These are phyloP conservation scores for Podila epigama DNA, from an alignment of 192 early-diverging fungal genomes.

Conservation along the genomic window DNA sequence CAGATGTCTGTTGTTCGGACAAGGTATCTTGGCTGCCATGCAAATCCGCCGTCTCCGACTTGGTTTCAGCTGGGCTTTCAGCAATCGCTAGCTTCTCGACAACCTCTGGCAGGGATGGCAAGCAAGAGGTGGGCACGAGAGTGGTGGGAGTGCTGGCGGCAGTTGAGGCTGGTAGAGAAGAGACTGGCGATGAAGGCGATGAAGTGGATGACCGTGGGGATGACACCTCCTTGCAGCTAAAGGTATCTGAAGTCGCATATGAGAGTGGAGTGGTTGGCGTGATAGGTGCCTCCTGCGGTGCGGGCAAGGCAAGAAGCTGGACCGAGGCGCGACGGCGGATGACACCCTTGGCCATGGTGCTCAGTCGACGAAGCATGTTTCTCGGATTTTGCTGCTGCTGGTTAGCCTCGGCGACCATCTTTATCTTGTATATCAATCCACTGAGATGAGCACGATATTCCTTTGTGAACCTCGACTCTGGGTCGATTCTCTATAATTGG, in stretches of 20 bases:
- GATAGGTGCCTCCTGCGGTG: constrained; percentile 6
- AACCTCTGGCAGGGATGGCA: neutral
- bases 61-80: neutral
- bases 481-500: constrained; percentile 30
- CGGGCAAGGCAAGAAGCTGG: neutral
- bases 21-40: too few relatives aligned
- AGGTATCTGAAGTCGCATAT: neutral
- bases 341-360: constrained; percentile 38
- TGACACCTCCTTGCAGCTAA: neutral
- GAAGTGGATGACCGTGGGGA: neutral
- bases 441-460: constrained; percentile 18
- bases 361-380: constrained; percentile 32
- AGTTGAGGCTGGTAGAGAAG: too few relatives aligned
- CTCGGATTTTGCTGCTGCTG: constrained; percentile 29
- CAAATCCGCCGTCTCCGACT: neutral
- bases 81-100: constrained; percentile 9
- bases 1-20: too few relatives aligned
- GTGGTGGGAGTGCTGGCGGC: too few relatives aligned
- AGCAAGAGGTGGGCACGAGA: too few relatives aligned
- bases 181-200: neutral
- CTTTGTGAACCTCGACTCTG: constrained; percentile 20
- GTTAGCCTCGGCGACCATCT: constrained; percentile 21
- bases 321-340: constrained; percentile 28
- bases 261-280: constrained; percentile 10
- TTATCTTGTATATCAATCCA: constrained; percentile 37